A percentile compares a stretch with the other conserved stretches of the same genome.
These are phyloP conservation scores for Calcarisporium arbuscula DNA, from an alignment of 2,329 filamentous ascomycete species.

Conservation along the genomic window DNA sequence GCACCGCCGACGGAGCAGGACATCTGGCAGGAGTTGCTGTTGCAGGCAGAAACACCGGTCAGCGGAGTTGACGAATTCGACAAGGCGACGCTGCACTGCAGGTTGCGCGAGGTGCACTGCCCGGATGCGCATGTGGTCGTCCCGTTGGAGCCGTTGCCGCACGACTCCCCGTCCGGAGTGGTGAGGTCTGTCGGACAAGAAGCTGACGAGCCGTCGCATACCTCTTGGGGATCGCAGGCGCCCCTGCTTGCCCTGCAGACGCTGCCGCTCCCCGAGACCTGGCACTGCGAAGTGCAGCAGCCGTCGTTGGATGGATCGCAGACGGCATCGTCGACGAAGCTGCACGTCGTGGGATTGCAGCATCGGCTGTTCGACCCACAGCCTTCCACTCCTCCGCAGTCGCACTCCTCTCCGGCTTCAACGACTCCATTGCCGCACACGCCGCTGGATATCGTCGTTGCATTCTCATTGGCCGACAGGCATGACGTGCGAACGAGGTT, in stretches of 20 bases:
- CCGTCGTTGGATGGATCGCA: constrained; percentile 70
- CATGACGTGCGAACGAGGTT: constrained; percentile 67
- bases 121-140: constrained; percentile 74
- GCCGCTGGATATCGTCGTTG: constrained; percentile 67
- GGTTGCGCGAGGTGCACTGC: constrained; percentile 77
- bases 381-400: constrained; percentile 66
- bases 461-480: constrained; percentile 67
- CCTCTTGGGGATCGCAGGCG: constrained; percentile 71
- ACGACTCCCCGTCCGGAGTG: constrained; percentile 57
- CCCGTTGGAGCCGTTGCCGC: constrained; percentile 51
- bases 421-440: constrained; percentile 90
- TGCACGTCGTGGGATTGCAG: constrained; percentile 74
- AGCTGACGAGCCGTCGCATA: constrained; percentile 60
- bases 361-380: constrained; percentile 64
- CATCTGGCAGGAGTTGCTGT: constrained; percentile 40
- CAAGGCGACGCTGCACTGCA: constrained; percentile 76
- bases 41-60: constrained; percentile 75
- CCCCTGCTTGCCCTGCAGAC: constrained; percentile 71
- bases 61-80: constrained; percentile 56
- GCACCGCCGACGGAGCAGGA: constrained; percentile 7
- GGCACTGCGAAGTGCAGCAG: constrained; percentile 59
- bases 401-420: constrained; percentile 79
- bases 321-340: constrained; percentile 61
- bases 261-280: constrained; percentile 54
- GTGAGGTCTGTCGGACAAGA: constrained; percentile 64